Conservation (phyloP, 2,329 filamentous ascomycete genomes). For the Xylaria digitata region DNA sequence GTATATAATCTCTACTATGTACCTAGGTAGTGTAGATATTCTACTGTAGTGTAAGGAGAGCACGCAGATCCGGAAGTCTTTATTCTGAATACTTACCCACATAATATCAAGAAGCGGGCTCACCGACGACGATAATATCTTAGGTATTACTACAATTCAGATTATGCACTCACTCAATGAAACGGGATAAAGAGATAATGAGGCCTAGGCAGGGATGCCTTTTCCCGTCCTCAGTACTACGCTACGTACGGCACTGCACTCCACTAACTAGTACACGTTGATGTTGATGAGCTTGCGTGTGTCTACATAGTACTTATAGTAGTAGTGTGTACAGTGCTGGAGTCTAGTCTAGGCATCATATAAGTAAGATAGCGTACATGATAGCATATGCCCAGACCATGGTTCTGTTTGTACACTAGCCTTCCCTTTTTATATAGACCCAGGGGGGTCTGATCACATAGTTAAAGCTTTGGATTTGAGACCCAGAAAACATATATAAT, state of each 20-base stretch:
- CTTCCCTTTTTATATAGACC: slow-evolving; percentile 4
- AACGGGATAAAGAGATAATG: slow-evolving; percentile 16
- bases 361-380: slow-evolving; percentile 2
- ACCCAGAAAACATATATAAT: slow-evolving; percentile 1
- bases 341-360: slow-evolving; percentile 11
- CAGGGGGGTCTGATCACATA: slow-evolving; percentile 17
- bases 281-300: slow-evolving; percentile 4
- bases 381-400: slow-evolving; percentile 12
- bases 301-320: not conserved
- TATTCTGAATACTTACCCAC: slow-evolving; percentile 10
- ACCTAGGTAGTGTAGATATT: no score
- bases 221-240: not conserved
- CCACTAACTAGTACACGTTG: not conserved
- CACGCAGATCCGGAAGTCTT: slow-evolving; percentile 4
- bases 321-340: no score
- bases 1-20: not conserved
- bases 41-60: slow-evolving; percentile 9
- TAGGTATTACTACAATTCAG: not conserved
- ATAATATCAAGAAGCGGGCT: slow-evolving; percentile 8
- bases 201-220: not conserved
- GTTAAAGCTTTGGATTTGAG: slow-evolving; percentile 11
- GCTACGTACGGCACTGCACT: not conserved
- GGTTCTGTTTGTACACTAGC: slow-evolving; percentile 8
- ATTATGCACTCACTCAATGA: slow-evolving; percentile 3
- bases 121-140: slow-evolving; percentile 7